These are phyloP conservation scores for Exophiala sp. DNA, from an alignment of 2,329 filamentous ascomycete genomes.

Conservation along the genomic window DNA sequence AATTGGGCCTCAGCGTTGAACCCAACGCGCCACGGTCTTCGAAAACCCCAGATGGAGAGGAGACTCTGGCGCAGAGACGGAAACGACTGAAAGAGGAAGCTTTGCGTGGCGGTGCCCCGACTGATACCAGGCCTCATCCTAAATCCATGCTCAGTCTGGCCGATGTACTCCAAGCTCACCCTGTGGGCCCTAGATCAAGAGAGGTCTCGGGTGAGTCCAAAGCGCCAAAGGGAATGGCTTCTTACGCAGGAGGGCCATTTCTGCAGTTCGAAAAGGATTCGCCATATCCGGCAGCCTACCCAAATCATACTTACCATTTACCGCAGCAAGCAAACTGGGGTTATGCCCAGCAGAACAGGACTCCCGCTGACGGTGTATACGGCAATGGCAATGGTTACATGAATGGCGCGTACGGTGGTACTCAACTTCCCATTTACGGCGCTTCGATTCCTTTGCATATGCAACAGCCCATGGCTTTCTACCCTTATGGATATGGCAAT, in stretches of 20 bases:
- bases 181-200: slow-evolving; percentile 32
- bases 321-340: slow-evolving; percentile 11
- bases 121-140: slow-evolving; percentile 23
- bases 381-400: slow-evolving; percentile 17
- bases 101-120: slow-evolving; percentile 12
- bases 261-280: background rate
- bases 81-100: slow-evolving; percentile 42
- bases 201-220: slow-evolving; percentile 18
- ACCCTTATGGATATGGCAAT: slow-evolving; percentile 17
- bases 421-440: slow-evolving; percentile 8
- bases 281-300: background rate
- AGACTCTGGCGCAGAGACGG: slow-evolving; percentile 44
- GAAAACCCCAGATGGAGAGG: slow-evolving; percentile 34
- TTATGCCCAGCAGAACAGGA: slow-evolving; percentile 13
- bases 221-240: slow-evolving; percentile 1
- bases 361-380: slow-evolving; percentile 6
- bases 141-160: slow-evolving; percentile 43
- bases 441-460: slow-evolving; percentile 24
- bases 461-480: slow-evolving; percentile 12
- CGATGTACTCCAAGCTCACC: slow-evolving; percentile 50
- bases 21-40: slow-evolving; percentile 24
- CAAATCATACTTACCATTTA: slow-evolving; percentile 1
- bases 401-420: slow-evolving; percentile 4
- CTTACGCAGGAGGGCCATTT: slow-evolving; percentile 3
- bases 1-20: slow-evolving; percentile 34